A percentile compares a stretch with the other conserved stretches of the same genome.
Conservation (phyloP, 2,329 filamentous ascomycete species). For the Fusarium continuum region DNA sequence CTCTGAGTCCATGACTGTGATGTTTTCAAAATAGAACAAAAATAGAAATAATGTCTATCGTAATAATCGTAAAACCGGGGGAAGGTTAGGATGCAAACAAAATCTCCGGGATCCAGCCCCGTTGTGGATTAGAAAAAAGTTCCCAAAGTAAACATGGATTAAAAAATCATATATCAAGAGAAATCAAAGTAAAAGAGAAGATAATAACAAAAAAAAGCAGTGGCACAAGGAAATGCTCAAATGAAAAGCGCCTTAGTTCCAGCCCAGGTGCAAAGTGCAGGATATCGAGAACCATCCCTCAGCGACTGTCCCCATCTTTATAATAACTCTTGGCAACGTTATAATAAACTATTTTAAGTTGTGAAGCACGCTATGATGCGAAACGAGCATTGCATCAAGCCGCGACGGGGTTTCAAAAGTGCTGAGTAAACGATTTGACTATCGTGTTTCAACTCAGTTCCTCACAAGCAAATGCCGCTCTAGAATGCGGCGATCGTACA, state of each 20-base stretch:
- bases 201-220: not conserved
- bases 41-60: not conserved
- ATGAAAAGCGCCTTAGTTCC: constrained; percentile 23
- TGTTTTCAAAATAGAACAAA: not conserved
- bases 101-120: constrained; percentile 11
- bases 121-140: not conserved
- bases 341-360: constrained; percentile 31
- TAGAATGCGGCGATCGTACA: not conserved
- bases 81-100: not conserved
- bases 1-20: constrained; percentile 10
- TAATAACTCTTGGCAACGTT: constrained; percentile 1
- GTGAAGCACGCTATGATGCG: constrained; percentile 1
- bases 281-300: not conserved
- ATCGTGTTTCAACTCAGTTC: constrained; percentile 5
- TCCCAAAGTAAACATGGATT: not conserved
- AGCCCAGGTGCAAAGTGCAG: constrained; percentile 22
- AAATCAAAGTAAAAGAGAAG: not conserved
- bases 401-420: constrained; percentile 7
- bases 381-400: constrained; percentile 12
- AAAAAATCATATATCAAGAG: too few species aligned
- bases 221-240: constrained; percentile 13
- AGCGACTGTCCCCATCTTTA: not conserved
- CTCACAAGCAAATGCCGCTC: not conserved
- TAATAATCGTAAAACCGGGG: not conserved
- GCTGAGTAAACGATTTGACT: too few species aligned